Base-by-base conservation (phyloP, 1,139 yeast species). In the Geotrichum aggregatum region DNA sequence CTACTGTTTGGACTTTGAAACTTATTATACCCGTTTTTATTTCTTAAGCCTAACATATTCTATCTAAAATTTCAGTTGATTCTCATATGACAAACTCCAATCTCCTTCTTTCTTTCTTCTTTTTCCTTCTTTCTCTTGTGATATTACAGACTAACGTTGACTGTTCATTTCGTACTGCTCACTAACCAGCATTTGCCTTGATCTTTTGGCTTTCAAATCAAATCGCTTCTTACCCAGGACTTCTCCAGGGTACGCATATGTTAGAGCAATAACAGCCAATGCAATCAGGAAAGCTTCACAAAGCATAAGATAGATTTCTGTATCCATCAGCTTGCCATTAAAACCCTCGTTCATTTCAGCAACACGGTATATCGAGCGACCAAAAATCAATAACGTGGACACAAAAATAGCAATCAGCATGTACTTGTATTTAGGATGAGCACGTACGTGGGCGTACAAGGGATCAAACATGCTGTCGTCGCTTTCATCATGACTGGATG, bases 341-440 rank as follows among this genome's bases (percentile, higher is more conserved):
- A 88, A 88, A 13, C 96, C 96, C 62, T 83, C 79, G 3, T 83
- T 74, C 55, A 88, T 74, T 66, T 89, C 96, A 26, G 83, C 79
- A 50, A 87, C 82, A 68, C 96, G 79, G 68, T 87, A 88, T 40
- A 84, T 73, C 66, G 92, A 86, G 67, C 97, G 79, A 46, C 79
- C 75, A 61, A 78, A 84, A 44, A 88, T 76, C 7, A 79, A 76
- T 4, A 82, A 28, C 2, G 84, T 50, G 34, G 63, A 52, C 0
- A 55, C 16, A 5, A 44, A 34, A 11, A 63, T 54, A 16, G 63
- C 58, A 1, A 6, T 39, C 6, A 50, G 42, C 18, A 50, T 42
- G 52, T 69, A 75, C 16, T 67, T 64, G 58, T 82, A 78, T 43
- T 72, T 67, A 54, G 57, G 67, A 22, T 55, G 44, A 1, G 58